Percentiles rank a stretch among this genome's conserved stretches.
Evolutionary conservation across 805 yeast species (phyloP).

Genomic region (Clavispora fructus): DNA sequence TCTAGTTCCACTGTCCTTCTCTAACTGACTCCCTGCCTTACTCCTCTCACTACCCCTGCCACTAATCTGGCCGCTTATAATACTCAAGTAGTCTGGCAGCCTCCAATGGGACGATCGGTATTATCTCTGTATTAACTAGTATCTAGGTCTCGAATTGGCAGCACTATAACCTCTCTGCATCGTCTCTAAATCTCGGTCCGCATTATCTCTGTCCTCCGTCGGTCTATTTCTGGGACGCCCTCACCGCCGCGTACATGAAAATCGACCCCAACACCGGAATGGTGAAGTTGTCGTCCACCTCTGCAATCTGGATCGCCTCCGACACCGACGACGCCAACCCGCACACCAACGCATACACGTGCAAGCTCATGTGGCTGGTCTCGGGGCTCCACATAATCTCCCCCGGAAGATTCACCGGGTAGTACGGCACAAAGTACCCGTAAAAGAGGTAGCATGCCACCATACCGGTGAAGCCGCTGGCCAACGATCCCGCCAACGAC

Average conservation of each 20-base stretch:
- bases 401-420: slow-evolving; percentile 45
- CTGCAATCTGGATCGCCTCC: slow-evolving; percentile 74
- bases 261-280: slow-evolving; percentile 83
- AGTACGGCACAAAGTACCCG: slow-evolving; percentile 67
- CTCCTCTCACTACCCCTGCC: no score
- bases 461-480: slow-evolving; percentile 75
- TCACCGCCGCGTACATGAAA: slow-evolving; percentile 51
- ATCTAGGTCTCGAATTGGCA: no score
- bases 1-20: no score
- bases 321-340: slow-evolving; percentile 84
- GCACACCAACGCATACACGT: slow-evolving; percentile 49
- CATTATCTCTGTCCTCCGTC: background rate
- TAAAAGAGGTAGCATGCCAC: slow-evolving; percentile 63
- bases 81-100: no score
- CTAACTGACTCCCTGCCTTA: no score
- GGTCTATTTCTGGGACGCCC: background rate
- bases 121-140: no score
- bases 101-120: no score
- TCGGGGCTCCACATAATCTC: slow-evolving; percentile 64
- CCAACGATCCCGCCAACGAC: slow-evolving; percentile 85
- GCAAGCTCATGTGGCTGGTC: slow-evolving; percentile 51
- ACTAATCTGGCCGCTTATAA: no score
- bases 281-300: slow-evolving; percentile 88
- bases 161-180: background rate
- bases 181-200: background rate